These are phyloP conservation scores for Trametes sanguinea DNA, from an alignment of 768 basidiomycete species.

Conservation along the genomic window DNA sequence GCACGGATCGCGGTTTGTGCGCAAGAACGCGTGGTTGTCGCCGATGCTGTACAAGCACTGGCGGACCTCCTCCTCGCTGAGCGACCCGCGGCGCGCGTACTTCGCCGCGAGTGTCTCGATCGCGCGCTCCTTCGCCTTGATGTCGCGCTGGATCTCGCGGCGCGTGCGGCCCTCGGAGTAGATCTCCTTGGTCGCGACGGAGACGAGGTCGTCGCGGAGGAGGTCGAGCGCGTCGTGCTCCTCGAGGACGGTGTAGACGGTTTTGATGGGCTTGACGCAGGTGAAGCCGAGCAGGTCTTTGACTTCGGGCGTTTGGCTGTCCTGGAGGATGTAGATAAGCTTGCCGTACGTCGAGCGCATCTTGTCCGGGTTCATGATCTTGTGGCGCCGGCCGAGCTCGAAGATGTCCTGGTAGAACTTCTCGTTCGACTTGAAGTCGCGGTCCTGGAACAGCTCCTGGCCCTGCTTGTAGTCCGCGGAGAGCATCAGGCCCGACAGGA, in stretches of 20 bases:
- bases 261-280: slow-evolving; percentile 76
- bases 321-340: slow-evolving; percentile 83
- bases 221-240: slow-evolving; percentile 63
- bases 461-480: slow-evolving; percentile 87
- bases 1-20: slow-evolving; percentile 86
- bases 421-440: slow-evolving; percentile 78
- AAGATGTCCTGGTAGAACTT: slow-evolving; percentile 81
- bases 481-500: slow-evolving; percentile 80
- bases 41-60: slow-evolving; percentile 88
- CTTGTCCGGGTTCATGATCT: slow-evolving; percentile 92
- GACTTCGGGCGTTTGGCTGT: slow-evolving; percentile 83
- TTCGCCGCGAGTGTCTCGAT: slow-evolving; percentile 72
- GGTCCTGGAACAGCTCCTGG: slow-evolving; percentile 81
- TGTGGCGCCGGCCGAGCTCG: slow-evolving; percentile 81
- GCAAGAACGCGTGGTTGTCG: slow-evolving; percentile 87
- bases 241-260: slow-evolving; percentile 70
- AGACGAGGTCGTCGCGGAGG: slow-evolving; percentile 75
- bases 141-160: slow-evolving; percentile 82
- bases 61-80: slow-evolving; percentile 66
- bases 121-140: slow-evolving; percentile 81
- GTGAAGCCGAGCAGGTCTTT: slow-evolving; percentile 78
- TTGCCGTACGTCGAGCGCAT: slow-evolving; percentile 91
- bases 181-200: slow-evolving; percentile 81
- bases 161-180: slow-evolving; percentile 68
- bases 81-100: slow-evolving; percentile 53